Evolutionary conservation across 352 stramenopile species (phyloP).

Genomic region (Pythium angustatum): DNA sequence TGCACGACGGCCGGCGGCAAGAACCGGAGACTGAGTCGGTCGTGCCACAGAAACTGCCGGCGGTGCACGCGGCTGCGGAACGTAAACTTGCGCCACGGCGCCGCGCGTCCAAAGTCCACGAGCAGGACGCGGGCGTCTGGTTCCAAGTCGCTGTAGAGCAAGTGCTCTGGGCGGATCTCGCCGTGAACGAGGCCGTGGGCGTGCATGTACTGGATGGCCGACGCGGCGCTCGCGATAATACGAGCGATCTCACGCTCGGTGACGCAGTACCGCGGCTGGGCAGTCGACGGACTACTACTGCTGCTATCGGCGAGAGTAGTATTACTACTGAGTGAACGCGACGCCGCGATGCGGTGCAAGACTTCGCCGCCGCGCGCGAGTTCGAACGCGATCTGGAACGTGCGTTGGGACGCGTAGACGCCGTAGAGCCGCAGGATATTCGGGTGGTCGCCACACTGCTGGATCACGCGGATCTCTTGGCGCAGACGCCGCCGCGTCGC

Average conservation of each 20-base stretch:
- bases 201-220: constrained; percentile 65
- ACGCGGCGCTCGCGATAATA: constrained; percentile 43
- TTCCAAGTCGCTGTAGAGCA: constrained; percentile 72
- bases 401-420: constrained; percentile 45
- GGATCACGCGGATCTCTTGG: constrained; percentile 66
- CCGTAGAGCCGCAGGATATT: constrained; percentile 73
- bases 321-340: too few relatives aligned
- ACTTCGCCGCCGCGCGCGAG: constrained; percentile 66
- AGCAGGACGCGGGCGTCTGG: constrained; percentile 62
- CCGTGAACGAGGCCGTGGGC: constrained; percentile 52
- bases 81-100: constrained; percentile 39
- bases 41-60: constrained; percentile 51
- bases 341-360: constrained; percentile 37
- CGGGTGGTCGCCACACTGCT: constrained; percentile 44
- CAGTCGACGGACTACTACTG: background rate
- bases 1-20: constrained; percentile 60
- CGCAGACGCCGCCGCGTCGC: constrained; percentile 56
- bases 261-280: constrained; percentile 25
- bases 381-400: constrained; percentile 78
- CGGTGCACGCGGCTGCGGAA: constrained; percentile 29
- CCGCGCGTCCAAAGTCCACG: constrained; percentile 63
- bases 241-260: constrained; percentile 63
- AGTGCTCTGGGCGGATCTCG: constrained; percentile 70
- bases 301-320: too few relatives aligned
- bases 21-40: constrained; percentile 60